These are phyloP conservation scores for Phytophthora citrophthora DNA, from an alignment of 352 stramenopile genomes.

Conservation along the genomic window DNA sequence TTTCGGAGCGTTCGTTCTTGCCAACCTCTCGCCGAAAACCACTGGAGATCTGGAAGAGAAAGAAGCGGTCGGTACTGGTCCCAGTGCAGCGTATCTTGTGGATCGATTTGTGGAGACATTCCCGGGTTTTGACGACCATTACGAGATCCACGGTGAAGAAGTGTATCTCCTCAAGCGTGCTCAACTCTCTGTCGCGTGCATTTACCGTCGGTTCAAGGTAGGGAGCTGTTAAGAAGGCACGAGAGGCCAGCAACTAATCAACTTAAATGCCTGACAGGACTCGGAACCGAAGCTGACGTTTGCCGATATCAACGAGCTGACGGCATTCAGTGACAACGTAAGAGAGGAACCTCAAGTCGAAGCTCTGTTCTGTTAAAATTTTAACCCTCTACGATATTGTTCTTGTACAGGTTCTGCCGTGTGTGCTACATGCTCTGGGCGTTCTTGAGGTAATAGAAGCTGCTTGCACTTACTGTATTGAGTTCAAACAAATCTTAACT, in stretches of 20 bases:
- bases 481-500: background rate
- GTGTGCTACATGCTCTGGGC: constrained; percentile 71
- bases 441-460: constrained; percentile 61
- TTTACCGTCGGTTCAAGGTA: constrained; percentile 79
- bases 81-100: constrained; percentile 62
- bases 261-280: constrained; percentile 34
- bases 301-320: constrained; percentile 66
- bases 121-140: constrained; percentile 75
- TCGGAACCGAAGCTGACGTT: constrained; percentile 60
- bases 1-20: constrained; percentile 81
- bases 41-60: constrained; percentile 25
- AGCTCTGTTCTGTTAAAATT: background rate
- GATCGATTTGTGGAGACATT: constrained; percentile 63
- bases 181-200: constrained; percentile 56
- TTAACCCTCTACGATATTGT: background rate
- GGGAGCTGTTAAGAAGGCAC: background rate
- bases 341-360: background rate
- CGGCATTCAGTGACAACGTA: constrained; percentile 75
- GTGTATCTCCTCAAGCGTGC: constrained; percentile 78
- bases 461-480: background rate
- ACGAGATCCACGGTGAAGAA: constrained; percentile 48
- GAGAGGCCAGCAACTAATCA: background rate
- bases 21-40: constrained; percentile 41
- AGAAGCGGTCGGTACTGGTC: constrained; percentile 6
- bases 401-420: constrained; percentile 62